These are phyloP conservation scores for Leersia perrieri DNA, from an alignment of 176 grass and related monocot species.

Conservation along the genomic window DNA sequence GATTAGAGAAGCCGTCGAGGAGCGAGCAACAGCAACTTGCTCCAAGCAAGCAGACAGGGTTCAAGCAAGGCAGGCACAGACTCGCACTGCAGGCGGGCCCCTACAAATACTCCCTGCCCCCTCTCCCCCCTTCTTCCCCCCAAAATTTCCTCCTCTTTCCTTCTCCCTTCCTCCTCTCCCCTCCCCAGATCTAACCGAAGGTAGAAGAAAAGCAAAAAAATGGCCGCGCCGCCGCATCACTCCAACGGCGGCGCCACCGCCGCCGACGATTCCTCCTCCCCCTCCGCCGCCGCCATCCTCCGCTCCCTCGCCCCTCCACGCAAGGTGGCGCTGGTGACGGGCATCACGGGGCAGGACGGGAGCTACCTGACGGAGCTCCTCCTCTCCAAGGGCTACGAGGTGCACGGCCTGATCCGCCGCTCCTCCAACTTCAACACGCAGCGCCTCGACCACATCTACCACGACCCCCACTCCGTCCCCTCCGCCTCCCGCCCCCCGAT, in stretches of 20 bases:
- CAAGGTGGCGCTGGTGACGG: conserved; percentile 90
- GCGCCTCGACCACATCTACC: conserved; percentile 86
- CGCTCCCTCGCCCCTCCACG: conserved; percentile 32
- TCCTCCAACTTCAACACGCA: conserved; percentile 99
- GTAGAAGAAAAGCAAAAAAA: too few relatives aligned
- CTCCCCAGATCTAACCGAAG: conserved; percentile 28
- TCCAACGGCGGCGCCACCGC: conserved; percentile 35
- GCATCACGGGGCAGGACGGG: conserved; percentile 96
- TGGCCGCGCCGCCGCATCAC: conserved; percentile 21
- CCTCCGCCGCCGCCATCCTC: too few relatives aligned
- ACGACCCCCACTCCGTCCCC: conserved; percentile 77
- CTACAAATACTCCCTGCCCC: conserved; percentile 35
- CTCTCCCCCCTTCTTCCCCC: neutral
- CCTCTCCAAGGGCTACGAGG: conserved; percentile 83
- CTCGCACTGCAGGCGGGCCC: conserved; percentile 13
- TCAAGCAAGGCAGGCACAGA: too few relatives aligned
- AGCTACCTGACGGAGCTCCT: conserved; percentile 95
- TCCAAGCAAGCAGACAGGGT: too few relatives aligned
- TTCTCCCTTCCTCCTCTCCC: neutral
- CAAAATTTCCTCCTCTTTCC: too few relatives aligned
- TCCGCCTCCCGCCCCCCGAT: conserved; percentile 58
- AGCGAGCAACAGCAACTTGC: too few relatives aligned
- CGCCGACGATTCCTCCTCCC: too few relatives aligned
- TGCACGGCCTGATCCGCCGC: conserved; percentile 94
- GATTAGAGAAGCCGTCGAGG: too few relatives aligned